Base-by-base conservation (phyloP, 2,329 filamentous ascomycete genomes). In the Fusarium sp. region DNA sequence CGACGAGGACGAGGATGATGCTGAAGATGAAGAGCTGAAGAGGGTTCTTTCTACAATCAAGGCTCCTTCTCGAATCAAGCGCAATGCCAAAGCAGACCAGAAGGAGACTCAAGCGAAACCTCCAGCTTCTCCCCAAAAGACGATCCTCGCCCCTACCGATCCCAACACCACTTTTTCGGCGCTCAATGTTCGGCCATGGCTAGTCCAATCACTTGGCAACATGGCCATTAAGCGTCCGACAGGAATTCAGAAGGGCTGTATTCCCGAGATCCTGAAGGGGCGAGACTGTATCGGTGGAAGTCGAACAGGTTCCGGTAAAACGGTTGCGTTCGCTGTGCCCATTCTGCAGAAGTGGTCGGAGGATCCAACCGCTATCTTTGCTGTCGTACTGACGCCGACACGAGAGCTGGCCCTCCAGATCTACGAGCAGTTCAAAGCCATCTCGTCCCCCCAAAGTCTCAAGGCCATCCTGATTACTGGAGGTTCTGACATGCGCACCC, bases 261-360 rank as follows among this genome's bases (percentile, higher is more conserved):
- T 99, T 79, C 95, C 96, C 2, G 93, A 97, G 81, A 98, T 98
- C 69, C 83, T 99, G 37, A 92, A 94, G 77, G 97, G 97, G 7
- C 90, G 94, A 77, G 95, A 99, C 84, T 98, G 95, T 81, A 98
- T 99, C 77, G 97, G 97, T 80, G 95, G 95, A 41, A 97, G 94
- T 80, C 90, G 95, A 72, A 99, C 97, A 0, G 97, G 97, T 86
- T 98, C 96, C 14, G 97, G 97, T 84, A 99, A 99, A 86, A 99
- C 97, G 5, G 92, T 98, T 50, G 95, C 97, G 2, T 99, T 99
- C 83, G 94, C 96, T 1, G 95, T 95, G 11, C 97, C 97, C 0
- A 97, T 99, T 69, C 86, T 99, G 73, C 96, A 98, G 82, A 93
- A 93, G 83, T 98, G 95, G 95, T 92, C 96, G 3, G 90, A 95